phyloP scores from a whole-genome alignment of 306 rosid genomes.

The Arachis stenosperma region DNA sequence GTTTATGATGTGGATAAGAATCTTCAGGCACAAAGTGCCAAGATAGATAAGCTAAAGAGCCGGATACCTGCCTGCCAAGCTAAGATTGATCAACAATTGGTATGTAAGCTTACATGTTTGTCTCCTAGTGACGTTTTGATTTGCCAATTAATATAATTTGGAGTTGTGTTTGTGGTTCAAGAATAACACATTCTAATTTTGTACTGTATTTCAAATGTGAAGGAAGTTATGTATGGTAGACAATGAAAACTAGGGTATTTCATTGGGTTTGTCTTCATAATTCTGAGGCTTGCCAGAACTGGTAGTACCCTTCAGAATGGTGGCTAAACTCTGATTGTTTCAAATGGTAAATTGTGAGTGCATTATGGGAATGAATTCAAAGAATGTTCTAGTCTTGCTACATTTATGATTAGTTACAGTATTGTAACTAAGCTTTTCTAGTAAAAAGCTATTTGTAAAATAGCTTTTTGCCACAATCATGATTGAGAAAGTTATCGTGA shows the following conservation, averaged over 20 bases:
- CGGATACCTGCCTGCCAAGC: conserved; percentile 82
- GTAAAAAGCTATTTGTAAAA: neutral
- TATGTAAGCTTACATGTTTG: conserved; percentile 38
- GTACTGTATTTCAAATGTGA: conserved; percentile 7
- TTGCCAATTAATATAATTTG: neutral
- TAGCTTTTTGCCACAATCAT: neutral
- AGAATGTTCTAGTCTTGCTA: neutral
- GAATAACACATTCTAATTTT: conserved; percentile 17
- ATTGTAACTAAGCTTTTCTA: conserved; percentile 1
- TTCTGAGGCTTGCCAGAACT: conserved; percentile 12
- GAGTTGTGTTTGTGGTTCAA: conserved; percentile 10
- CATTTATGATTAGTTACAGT: neutral
- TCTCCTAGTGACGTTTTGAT: conserved; percentile 17
- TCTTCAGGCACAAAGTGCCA: conserved; percentile 53
- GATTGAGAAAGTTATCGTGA: neutral
- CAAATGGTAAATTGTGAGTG: neutral
- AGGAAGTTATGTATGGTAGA: neutral
- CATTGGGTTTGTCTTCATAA: conserved; percentile 17
- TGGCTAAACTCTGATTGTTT: conserved; percentile 2
- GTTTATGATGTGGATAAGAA: conserved; percentile 78
- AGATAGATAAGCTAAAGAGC: conserved; percentile 64
- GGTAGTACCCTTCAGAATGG: neutral
- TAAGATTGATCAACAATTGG: conserved; percentile 66
- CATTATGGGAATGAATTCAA: neutral
- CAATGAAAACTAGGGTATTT: conserved; percentile 25